Percentiles rank a stretch among this genome's conserved stretches.
Conservation (phyloP, 2,329 filamentous ascomycete genomes). For the Diaporthe velutina region DNA sequence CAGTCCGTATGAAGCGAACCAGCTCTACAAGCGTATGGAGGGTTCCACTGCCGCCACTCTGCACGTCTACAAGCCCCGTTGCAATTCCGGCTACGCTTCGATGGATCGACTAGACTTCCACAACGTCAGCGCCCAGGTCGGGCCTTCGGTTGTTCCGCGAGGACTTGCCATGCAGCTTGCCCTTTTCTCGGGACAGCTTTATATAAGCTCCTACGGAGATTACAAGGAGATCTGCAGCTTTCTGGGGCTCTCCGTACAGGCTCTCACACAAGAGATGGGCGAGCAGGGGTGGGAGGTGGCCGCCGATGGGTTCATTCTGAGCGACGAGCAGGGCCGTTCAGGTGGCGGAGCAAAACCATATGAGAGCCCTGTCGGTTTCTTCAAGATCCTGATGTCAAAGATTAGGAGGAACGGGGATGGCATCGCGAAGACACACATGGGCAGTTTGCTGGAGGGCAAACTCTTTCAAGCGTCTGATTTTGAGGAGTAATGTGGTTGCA, state of each 20-base stretch:
- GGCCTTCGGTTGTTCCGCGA: slow-evolving; percentile 40
- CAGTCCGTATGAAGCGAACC: slow-evolving; percentile 72
- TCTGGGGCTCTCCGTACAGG: slow-evolving; percentile 60
- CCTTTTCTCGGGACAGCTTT: slow-evolving; percentile 77
- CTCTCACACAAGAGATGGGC: slow-evolving; percentile 36
- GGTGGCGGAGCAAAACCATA: slow-evolving; percentile 39
- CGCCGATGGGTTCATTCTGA: slow-evolving; percentile 52
- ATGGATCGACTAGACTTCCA: slow-evolving; percentile 63
- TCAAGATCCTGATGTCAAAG: slow-evolving; percentile 51
- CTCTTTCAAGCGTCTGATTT: slow-evolving; percentile 5
- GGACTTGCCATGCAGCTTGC: slow-evolving; percentile 58
- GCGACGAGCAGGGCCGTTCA: slow-evolving; percentile 40
- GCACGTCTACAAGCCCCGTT: slow-evolving; percentile 62
- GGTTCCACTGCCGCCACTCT: slow-evolving; percentile 54
- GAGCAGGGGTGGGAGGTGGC: slow-evolving; percentile 36
- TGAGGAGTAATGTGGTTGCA: neutral
- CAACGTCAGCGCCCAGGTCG: slow-evolving; percentile 48
- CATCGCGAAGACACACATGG: slow-evolving; percentile 58
- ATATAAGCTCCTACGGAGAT: slow-evolving; percentile 66
- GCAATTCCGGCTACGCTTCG: slow-evolving; percentile 44
- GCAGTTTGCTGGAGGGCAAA: slow-evolving; percentile 51
- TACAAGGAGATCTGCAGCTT: slow-evolving; percentile 66
- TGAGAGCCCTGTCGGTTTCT: slow-evolving; percentile 53
- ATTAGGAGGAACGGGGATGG: slow-evolving; percentile 53
- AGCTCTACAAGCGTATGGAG: slow-evolving; percentile 57